Evolutionary conservation across 2,329 filamentous ascomycete genomes (phyloP), one percentile per base, ranked within the genome.

Genomic region (Aspergillus sp.): DNA sequence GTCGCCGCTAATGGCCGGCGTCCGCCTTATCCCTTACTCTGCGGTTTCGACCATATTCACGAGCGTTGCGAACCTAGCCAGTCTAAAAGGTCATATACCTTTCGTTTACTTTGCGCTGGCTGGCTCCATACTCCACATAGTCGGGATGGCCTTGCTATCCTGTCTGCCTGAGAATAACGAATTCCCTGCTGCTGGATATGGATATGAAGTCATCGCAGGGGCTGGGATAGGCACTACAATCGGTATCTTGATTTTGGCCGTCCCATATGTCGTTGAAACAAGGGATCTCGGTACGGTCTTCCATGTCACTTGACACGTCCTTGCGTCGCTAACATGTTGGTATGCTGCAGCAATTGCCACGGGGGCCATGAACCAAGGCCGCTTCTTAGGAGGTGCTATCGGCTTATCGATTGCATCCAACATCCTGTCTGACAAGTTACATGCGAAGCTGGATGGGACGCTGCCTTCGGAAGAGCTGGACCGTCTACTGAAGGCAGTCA

Each of bases 321-420:
- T 5, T 30, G 10, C 26, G 26, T 9, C 26, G 26, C 26, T 30
- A 30, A 30, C 9, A 30, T 30, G 6, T 30, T 8, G 26, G 26
- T 30, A 8, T 30, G 26, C 10, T 14, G 7, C 17, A 51, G 49
- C 49, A 22, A 46, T 33, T 4, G 49, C 49, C 13, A 45, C 49
- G 1, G 49, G 49, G 10, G 24, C 49, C 2, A n/a, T 51, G n/a
- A 51, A 45, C 4, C 49, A 51, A 41, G 45, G 43, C 14, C 49
- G 49, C 9, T 51, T 51, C 14, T 43, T 51, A 1, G 49, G 49
- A 9, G 49, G 49, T 10, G 49, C 49, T 30, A 40, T 51, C 7
- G 49, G 49, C 8, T 43, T 51, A 13, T 44, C 49, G 1, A 46
- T 51, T 30, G 49, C 49, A 1, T 41, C 42, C 1, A 51, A 51